These are phyloP conservation scores for Zea mays DNA, from an alignment of 176 grass and related monocot species.

Conservation along the genomic window Zm-B73-REFERENCE-NAM-5.0 NC_050101.1:5532501-5533000, in stretches of 20 bases:
- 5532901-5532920: conserved; percentile 37
- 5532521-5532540: neutral
- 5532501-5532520: conserved; percentile 49
- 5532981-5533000: conserved; percentile 33
- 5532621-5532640: conserved; percentile 78
- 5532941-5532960: conserved; percentile 38
- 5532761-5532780: neutral
- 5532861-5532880: neutral
- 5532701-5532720: neutral
- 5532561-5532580: neutral
- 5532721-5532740: conserved; percentile 8
- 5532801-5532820: neutral
- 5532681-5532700: conserved; percentile 53
- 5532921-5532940: conserved; percentile 39
- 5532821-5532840: neutral
- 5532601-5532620: conserved; percentile 91
- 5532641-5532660: conserved; percentile 94
- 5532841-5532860: neutral
- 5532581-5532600: too few species aligned
- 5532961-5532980: conserved; percentile 31
- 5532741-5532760: conserved; percentile 29
- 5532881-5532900: neutral
- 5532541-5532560: conserved; percentile 15
- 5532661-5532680: conserved; percentile 61
- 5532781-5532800: neutral